phyloP scores from a whole-genome alignment of 495 filamentous ascomycete species.

The Penicillium ochrochloron region DNA sequence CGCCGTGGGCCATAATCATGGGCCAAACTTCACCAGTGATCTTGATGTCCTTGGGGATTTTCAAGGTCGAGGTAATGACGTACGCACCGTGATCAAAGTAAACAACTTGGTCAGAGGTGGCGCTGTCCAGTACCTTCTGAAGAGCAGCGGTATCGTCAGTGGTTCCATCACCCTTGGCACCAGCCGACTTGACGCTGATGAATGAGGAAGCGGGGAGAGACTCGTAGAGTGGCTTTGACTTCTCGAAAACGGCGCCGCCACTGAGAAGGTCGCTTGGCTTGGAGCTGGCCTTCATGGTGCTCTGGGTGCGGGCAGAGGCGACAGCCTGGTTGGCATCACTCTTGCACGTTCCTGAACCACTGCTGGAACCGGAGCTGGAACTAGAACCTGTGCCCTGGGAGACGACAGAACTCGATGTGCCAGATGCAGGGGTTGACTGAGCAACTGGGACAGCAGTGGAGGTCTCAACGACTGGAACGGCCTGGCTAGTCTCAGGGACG shows the following conservation, averaged over 20 bases:
- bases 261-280: conserved; percentile 47
- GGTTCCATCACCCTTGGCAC: conserved; percentile 76
- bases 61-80: conserved; percentile 80
- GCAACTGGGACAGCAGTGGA: conserved; percentile 9
- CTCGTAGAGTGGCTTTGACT: conserved; percentile 71
- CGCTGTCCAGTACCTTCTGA: conserved; percentile 72
- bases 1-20: conserved; percentile 81
- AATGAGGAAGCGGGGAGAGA: conserved; percentile 52
- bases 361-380: conserved; percentile 23
- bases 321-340: conserved; percentile 31
- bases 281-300: conserved; percentile 34
- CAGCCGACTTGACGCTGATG: conserved; percentile 73
- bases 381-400: conserved; percentile 11
- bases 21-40: conserved; percentile 95
- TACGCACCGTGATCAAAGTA: conserved; percentile 95
- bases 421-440: not conserved
- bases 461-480: conserved; percentile 6
- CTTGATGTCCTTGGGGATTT: conserved; percentile 64
- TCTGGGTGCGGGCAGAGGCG: conserved; percentile 46
- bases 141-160: conserved; percentile 66
- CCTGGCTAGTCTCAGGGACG: conserved; percentile 1
- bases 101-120: conserved; percentile 64
- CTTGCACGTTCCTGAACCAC: conserved; percentile 34
- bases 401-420: not conserved
- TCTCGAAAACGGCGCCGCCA: conserved; percentile 62